These are phyloP conservation scores for Hanseniaspora occidentalis DNA, from an alignment of 805 yeast genomes.

Conservation along the genomic window DNA sequence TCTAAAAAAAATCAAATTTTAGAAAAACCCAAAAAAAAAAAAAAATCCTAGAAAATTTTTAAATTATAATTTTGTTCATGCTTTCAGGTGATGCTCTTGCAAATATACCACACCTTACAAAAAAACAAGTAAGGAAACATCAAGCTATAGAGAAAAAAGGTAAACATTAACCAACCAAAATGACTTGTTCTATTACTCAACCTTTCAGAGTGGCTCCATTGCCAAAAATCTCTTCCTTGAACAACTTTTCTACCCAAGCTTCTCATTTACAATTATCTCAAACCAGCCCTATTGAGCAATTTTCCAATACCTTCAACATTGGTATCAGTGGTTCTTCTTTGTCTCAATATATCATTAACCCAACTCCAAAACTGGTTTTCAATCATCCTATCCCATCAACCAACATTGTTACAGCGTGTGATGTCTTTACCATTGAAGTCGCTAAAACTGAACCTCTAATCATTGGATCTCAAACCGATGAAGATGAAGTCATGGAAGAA, in stretches of 20 bases:
- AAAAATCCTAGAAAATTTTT: neutral
- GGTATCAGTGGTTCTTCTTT: slow-evolving; percentile 25
- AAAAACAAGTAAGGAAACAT: neutral
- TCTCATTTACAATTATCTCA: slow-evolving; percentile 16
- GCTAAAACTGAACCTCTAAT: slow-evolving; percentile 5
- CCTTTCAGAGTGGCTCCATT: slow-evolving; percentile 23
- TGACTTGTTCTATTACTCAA: slow-evolving; percentile 18
- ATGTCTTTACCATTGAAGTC: slow-evolving; percentile 11
- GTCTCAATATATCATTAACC: slow-evolving; percentile 24
- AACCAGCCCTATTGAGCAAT: slow-evolving; percentile 10
- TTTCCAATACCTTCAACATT: slow-evolving; percentile 20
- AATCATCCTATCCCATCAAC: slow-evolving; percentile 24
- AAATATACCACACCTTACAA: neutral
- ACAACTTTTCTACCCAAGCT: slow-evolving; percentile 16
- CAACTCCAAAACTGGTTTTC: slow-evolving; percentile 24
- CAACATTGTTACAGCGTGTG: slow-evolving; percentile 22
- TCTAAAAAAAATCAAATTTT: neutral
- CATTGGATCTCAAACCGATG: slow-evolving; percentile 4
- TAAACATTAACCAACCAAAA: neutral
- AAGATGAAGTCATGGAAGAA: slow-evolving; percentile 3
- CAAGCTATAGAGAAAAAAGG: neutral
- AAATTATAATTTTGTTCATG: neutral
- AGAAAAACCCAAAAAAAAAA: neutral
- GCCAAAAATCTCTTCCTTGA: slow-evolving; percentile 22
- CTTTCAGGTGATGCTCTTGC: no score